Conservation (phyloP, 2,329 filamentous ascomycete species). For the Ophiostoma tasmaniense region DNA sequence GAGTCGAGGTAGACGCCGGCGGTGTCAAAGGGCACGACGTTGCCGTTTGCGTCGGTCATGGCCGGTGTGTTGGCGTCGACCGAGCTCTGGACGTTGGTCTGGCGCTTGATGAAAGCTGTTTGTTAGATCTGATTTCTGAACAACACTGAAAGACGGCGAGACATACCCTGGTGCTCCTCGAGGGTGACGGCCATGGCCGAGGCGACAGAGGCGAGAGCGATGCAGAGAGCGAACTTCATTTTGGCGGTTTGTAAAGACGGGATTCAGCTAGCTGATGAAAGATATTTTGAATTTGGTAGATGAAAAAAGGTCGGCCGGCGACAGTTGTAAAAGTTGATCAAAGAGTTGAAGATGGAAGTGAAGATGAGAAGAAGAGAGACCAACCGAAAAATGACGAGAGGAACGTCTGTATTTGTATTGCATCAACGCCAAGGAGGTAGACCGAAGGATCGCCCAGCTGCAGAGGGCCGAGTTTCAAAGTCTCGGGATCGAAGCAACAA, state of each 20-base stretch:
- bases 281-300: conserved; percentile 5
- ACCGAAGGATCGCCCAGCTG: not conserved
- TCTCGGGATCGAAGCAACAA: not conserved
- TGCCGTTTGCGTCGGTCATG: conserved; percentile 40
- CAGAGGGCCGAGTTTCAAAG: not conserved
- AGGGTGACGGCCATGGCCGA: conserved; percentile 35
- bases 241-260: conserved; percentile 28
- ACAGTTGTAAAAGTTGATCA: conserved; percentile 32
- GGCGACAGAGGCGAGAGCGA: conserved; percentile 39
- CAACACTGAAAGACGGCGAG: too few species aligned
- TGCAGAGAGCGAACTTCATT: conserved; percentile 45
- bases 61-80: conserved; percentile 33
- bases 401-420: not conserved
- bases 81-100: conserved; percentile 19
- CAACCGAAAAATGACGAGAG: not conserved
- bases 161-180: conserved; percentile 23
- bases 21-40: conserved; percentile 38
- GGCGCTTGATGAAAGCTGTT: conserved; percentile 15
- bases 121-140: not conserved
- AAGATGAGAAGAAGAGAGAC: not conserved
- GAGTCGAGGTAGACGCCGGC: conserved; percentile 35
- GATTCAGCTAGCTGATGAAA: conserved; percentile 6
- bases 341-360: not conserved
- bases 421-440: not conserved
- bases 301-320: conserved; percentile 42